Evolutionary conservation across 331 rosid species (phyloP), one percentile per base, ranked within the genome.

Genomic region (Telfairia occidentalis): DNA sequence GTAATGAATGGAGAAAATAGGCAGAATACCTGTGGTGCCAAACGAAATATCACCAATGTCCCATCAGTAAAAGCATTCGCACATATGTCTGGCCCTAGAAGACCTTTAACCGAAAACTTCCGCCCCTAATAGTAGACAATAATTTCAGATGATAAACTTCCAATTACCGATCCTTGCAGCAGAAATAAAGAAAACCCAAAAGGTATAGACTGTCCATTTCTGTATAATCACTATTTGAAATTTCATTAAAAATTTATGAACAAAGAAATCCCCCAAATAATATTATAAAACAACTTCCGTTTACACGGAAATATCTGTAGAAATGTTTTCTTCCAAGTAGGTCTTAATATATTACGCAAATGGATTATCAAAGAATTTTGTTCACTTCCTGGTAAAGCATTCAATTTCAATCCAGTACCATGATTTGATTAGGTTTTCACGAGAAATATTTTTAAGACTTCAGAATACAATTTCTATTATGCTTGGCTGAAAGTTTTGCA

Each of bases 21-120:
- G 32, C 48, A 13, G 60, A 72, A 72, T 85, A 94, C 98, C 95
- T 94, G 98, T 12, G 98, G 98, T 79, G 98, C 98, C 89, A 94
- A 76, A 67, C 98, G 98, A 84, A 94, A 91, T 88, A 94, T 81
- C 50, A 94, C 97, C 84, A 94, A 80, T 29, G 92, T 65, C 80
- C 98, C 98, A 82, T 86, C 86, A 80, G 48, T 81, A 81, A 91
- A 94, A 86, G 90, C 79, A 78, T 75, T 73, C 1, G 96, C 85
- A 85, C 82, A 63, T 40, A 84, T 45, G 74, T 89, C 97, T 81
- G 87, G 79, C 59, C 96, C 96, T 80, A 94, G 71, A 75, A 94
- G 96, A 67, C 98, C 98, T 79, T 83, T 88, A 82, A 94, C 77
- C 24, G 98, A 94, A 87, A 94, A 94, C 82, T 91, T 94, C 42